Base-by-base conservation (phyloP, 139 green algal species). In the Tetraselmis striata region DNA sequence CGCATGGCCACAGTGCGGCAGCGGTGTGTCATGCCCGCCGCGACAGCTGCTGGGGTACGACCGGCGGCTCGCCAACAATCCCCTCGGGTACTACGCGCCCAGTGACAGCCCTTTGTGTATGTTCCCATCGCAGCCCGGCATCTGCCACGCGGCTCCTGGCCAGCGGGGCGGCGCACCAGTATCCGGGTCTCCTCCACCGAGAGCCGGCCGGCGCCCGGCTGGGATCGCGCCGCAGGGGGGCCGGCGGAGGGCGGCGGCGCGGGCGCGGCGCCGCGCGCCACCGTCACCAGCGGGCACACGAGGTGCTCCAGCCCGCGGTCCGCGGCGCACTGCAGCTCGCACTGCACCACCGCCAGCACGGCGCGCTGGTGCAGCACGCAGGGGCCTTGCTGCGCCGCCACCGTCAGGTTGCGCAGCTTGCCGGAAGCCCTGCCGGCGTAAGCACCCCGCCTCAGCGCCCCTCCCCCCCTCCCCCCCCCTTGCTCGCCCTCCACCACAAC, bases 351-450 rank as follows among this genome's bases (percentile, higher is more conserved):
- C 5, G 76, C 80, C 5, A 89, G 80, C 28, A 45, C 59, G 23
- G 83, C 86, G 28, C 59, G 32, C 0, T 27, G 31, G 78, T 89
- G 86, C 83, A 89, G 30, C 24, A 89, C 28, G 59, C 83, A 87
- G 5, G 83, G 78, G 31, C 81, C 74, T 27, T 84, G 75, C 1
- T 59, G 78, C 5, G 83, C 30, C 24, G 32, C 31, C 23, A 89
- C 76, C 22, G 78, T 84, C 32, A 89, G 76, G 29, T 84, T 85
- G 23, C 78, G 81, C 26, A 89, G 31, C 75, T 85, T 87, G 1
- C 59, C 84, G 5, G 78, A 81, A 1, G 86, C 83, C 75, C 83
- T 86, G 74, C 45, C 58, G 11, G 28, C n/a, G 25, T 32, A 59
- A 18, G 45, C 45, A 67, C 45, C 45, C 11, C 45, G 18, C 45